Evolutionary conservation across 129 eudicot genomes (phyloP).

Genomic region (Flaveria ramosissima): DNA sequence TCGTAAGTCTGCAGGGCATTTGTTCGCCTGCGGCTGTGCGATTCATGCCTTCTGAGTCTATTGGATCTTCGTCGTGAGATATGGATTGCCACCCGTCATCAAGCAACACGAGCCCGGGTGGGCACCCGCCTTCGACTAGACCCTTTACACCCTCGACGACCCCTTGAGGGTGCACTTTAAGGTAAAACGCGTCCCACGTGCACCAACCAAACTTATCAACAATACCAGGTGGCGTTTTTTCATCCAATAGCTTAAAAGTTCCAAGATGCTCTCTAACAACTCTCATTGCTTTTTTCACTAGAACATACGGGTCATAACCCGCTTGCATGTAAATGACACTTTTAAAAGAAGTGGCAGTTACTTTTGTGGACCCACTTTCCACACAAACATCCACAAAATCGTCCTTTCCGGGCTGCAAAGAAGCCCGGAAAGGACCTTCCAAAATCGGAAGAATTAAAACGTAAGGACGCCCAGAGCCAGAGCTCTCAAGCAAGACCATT

Average conservation of each 20-base stretch:
- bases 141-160: slow-evolving; percentile 75
- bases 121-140: slow-evolving; percentile 83
- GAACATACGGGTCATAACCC: slow-evolving; percentile 57
- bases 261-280: slow-evolving; percentile 66
- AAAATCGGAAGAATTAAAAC: slow-evolving; percentile 67
- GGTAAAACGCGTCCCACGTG: slow-evolving; percentile 96
- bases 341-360: slow-evolving; percentile 45
- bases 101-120: slow-evolving; percentile 81
- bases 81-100: slow-evolving; percentile 99
- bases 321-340: slow-evolving; percentile 62
- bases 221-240: slow-evolving; percentile 78
- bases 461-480: slow-evolving; percentile 58
- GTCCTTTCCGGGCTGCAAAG: slow-evolving; percentile 64
- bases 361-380: slow-evolving; percentile 78
- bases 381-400: slow-evolving; percentile 58
- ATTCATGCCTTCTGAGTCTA: slow-evolving; percentile 70
- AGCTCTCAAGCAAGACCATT: slow-evolving; percentile 57
- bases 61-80: slow-evolving; percentile 74
- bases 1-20: slow-evolving; percentile 63
- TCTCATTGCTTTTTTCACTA: slow-evolving; percentile 63
- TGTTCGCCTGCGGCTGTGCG: slow-evolving; percentile 84
- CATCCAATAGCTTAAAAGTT: slow-evolving; percentile 72
- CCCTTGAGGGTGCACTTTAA: slow-evolving; percentile 84
- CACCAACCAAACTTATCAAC: slow-evolving; percentile 98
- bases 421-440: slow-evolving; percentile 80